Percentiles rank a stretch among this genome's conserved stretches.
phyloP scores from a whole-genome alignment of 306 rosid species.

The Hippophae tibetana region DNA sequence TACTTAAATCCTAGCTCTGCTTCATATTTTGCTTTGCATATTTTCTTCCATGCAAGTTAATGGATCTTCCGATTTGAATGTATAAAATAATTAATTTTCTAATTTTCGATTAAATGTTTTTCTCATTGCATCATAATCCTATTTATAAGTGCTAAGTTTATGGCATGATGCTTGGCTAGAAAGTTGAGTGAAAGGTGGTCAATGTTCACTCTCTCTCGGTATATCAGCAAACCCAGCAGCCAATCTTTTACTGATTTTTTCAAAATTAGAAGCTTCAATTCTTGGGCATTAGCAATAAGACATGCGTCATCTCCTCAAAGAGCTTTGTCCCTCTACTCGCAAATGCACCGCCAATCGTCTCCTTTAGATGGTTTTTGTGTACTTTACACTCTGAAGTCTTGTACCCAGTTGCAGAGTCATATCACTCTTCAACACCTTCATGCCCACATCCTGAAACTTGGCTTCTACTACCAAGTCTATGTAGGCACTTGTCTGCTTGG shows the following conservation, averaged over 20 bases:
- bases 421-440: conserved; percentile 36
- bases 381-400: conserved; percentile 44
- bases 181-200: no score
- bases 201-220: not conserved
- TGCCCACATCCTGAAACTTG: conserved; percentile 50
- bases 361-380: conserved; percentile 40
- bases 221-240: conserved; percentile 9
- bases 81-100: no score
- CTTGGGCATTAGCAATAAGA: conserved; percentile 49
- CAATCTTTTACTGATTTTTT: conserved; percentile 1
- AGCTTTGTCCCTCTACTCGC: conserved; percentile 28
- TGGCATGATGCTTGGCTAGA: no score
- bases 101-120: no score
- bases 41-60: no score
- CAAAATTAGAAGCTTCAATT: conserved; percentile 16
- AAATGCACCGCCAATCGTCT: conserved; percentile 32
- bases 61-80: no score
- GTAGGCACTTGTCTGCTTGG: conserved; percentile 36
- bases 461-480: conserved; percentile 36
- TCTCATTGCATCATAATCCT: no score
- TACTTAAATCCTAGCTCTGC: no score
- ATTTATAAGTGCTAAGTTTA: no score
- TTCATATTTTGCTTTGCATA: no score
- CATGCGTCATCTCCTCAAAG: conserved; percentile 35
- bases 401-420: conserved; percentile 24